Conservation (phyloP, 768 basidiomycete species). For the Kwoniella dendrophila region DNA sequence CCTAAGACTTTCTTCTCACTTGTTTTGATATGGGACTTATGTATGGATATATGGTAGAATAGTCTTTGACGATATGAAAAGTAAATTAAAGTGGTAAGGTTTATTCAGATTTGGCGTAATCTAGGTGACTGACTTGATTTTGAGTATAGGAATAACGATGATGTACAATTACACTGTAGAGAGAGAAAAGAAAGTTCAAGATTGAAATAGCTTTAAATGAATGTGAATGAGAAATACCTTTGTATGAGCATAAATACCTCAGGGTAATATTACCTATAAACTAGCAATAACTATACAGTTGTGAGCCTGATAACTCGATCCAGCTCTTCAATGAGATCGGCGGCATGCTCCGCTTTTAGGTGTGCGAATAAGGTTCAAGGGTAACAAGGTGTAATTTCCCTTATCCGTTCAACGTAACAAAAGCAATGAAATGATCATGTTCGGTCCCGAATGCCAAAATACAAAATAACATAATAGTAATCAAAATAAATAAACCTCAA, state of each 20-base stretch:
- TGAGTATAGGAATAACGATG: background rate
- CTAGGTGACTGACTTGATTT: constrained; percentile 11
- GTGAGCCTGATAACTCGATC: background rate
- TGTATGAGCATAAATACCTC: background rate
- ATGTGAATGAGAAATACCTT: too few relatives aligned
- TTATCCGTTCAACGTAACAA: constrained; percentile 1
- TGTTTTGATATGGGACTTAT: background rate
- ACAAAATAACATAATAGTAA: too few relatives aligned
- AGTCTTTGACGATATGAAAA: background rate
- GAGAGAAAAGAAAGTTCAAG: constrained; percentile 8
- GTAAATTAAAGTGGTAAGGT: background rate
- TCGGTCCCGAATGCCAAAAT: too few relatives aligned
- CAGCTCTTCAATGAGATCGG: background rate
- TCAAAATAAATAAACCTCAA: too few relatives aligned
- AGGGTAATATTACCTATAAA: background rate
- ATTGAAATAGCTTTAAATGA: too few relatives aligned
- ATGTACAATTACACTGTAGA: background rate
- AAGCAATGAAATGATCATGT: background rate
- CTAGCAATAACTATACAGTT: background rate
- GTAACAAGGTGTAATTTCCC: background rate
- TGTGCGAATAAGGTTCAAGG: background rate
- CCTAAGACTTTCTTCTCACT: background rate
- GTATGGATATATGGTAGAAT: too few relatives aligned
- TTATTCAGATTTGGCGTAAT: constrained; percentile 1
- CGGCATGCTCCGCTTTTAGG: background rate